Evolutionary conservation across 2,329 filamentous ascomycete species (phyloP).

Genomic region (Kalmusia sp.): DNA sequence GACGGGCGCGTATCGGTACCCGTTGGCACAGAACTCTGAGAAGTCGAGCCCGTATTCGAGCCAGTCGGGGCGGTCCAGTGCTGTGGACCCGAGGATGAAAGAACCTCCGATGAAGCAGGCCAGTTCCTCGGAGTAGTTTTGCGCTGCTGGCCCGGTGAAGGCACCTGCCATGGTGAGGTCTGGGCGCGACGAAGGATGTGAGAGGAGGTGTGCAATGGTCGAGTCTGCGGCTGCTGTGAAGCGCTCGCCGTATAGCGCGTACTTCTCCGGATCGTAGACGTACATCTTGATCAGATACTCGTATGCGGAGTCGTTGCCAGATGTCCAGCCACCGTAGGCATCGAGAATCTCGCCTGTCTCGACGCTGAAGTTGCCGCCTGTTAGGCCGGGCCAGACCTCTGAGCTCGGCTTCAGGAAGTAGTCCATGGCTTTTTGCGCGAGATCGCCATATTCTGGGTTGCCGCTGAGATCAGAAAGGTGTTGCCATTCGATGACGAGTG

Average conservation of each 20-base stretch:
- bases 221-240: constrained; percentile 37
- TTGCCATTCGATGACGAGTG: constrained; percentile 81
- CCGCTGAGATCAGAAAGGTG: constrained; percentile 76
- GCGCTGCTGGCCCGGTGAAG: constrained; percentile 23
- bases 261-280: constrained; percentile 35
- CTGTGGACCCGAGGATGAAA: constrained; percentile 42
- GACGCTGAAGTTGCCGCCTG: constrained; percentile 34
- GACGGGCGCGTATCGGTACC: constrained; percentile 24
- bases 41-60: constrained; percentile 38
- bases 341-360: constrained; percentile 31
- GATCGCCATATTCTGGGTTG: constrained; percentile 66
- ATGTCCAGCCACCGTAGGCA: constrained; percentile 38
- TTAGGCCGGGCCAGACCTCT: constrained; percentile 36
- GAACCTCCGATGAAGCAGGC: constrained; percentile 42
- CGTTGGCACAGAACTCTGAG: constrained; percentile 27
- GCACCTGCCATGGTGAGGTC: constrained; percentile 37
- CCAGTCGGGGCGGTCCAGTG: constrained; percentile 28
- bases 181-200: constrained; percentile 34
- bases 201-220: constrained; percentile 36
- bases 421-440: constrained; percentile 70
- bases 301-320: constrained; percentile 39
- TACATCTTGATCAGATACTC: constrained; percentile 46
- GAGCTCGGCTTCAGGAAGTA: constrained; percentile 69
- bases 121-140: constrained; percentile 31
- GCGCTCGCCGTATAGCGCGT: constrained; percentile 31